Evolutionary conservation across 192 early-diverging fungal genomes (phyloP).

Genomic region (Mortierella hygrophila): DNA sequence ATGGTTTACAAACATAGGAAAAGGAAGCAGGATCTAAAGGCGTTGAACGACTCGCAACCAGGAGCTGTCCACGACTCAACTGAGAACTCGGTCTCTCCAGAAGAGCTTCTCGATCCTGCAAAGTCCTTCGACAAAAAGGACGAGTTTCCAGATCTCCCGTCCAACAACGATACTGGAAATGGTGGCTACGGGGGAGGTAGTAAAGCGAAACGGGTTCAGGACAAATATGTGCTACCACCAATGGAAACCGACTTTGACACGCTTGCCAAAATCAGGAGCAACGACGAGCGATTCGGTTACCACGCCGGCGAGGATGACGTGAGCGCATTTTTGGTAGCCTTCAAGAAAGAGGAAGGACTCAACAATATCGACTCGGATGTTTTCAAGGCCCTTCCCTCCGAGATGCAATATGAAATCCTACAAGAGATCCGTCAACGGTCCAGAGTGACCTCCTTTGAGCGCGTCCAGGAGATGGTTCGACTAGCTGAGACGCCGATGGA

Average conservation of each 20-base stretch:
- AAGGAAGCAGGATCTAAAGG: conserved; percentile 57
- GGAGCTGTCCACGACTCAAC: conserved; percentile 30
- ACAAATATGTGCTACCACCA: conserved; percentile 71
- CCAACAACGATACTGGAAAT: neutral
- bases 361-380: conserved; percentile 84
- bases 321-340: conserved; percentile 22
- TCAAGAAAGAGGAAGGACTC: conserved; percentile 57
- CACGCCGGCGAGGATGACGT: conserved; percentile 33
- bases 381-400: conserved; percentile 81
- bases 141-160: neutral
- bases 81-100: conserved; percentile 22
- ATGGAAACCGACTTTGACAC: conserved; percentile 54
- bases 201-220: conserved; percentile 51
- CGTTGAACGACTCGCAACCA: neutral
- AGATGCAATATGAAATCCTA: conserved; percentile 94
- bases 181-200: conserved; percentile 15
- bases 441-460: conserved; percentile 80
- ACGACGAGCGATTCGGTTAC: conserved; percentile 51
- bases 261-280: conserved; percentile 44
- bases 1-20: conserved; percentile 15
- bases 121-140: neutral
- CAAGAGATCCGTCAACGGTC: conserved; percentile 87
- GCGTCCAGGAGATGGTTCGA: conserved; percentile 79
- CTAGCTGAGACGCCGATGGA: conserved; percentile 80
- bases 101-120: conserved; percentile 4